Base-by-base conservation (phyloP, 208 protist species). In the Willaertia magna region DNA sequence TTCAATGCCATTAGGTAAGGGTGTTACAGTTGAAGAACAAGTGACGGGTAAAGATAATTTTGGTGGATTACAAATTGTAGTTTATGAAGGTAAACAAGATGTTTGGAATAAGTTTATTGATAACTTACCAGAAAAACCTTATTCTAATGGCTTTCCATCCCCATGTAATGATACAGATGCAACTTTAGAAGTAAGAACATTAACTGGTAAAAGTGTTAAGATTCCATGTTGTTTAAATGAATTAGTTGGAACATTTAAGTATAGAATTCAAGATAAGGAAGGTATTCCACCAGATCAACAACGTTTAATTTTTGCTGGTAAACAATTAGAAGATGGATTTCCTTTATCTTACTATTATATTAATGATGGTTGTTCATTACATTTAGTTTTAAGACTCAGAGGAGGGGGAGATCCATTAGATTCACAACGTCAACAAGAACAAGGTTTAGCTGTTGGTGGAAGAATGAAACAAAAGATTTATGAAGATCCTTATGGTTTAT, bases 301-400 rank as follows among this genome's bases (percentile, higher is more conserved):
- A 43, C 22, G 93, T 67, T 87, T 97, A 4, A 95, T 96, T 85
- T 97, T 94, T 85, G 92, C 93, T 48, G 94, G 93, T 85, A 91
- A 91, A 84, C 90, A 91, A 85, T 74, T 91, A 22, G 90, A 91
- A 74, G 90, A 91, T 74, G 88, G 86, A 43, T 85, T 89, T 6
- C 94, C 92, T 18, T 88, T 94, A 22, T 46, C 55, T 59, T 14
- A 59, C 16, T 59, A 59, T 22, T 4, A 59, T 20, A n/a, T 59
- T 14, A 14, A 4, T n/a, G 26, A 59, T 59, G 22, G 22, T 26
- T 4, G 18, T n/a, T 3, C 16, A 14, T 4, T 59, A n/a, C 51
- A 59, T 59, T n/a, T 59, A 3, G 51, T 59, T 4, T 59, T 59
- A 20, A 59, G 51, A 59, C 26, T 59, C 14, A 14, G 22, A n/a